These are phyloP conservation scores for Phytopythium boreale DNA, from an alignment of 352 stramenopile genomes.

Conservation along the genomic window DNA sequence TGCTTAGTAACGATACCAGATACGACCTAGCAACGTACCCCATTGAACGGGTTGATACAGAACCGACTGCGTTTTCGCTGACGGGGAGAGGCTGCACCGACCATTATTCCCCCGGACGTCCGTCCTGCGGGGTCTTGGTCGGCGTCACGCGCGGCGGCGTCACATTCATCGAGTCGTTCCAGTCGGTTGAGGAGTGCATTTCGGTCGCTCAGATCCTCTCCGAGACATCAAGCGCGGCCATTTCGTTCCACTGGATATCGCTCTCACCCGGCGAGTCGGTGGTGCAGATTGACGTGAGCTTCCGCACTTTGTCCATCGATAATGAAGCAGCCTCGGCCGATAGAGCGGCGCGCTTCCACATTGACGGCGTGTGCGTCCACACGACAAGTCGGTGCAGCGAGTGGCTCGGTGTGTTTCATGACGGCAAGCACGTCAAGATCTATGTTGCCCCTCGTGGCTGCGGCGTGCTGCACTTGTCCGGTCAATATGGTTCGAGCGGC, in stretches of 20 bases:
- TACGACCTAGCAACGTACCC: background rate
- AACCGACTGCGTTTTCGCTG: background rate
- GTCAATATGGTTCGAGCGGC: constrained; percentile 13
- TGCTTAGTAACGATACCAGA: background rate
- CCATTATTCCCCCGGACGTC: background rate
- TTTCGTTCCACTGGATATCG: constrained; percentile 1
- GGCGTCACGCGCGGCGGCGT: background rate
- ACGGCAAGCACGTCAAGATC: constrained; percentile 25
- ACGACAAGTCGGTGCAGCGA: constrained; percentile 48
- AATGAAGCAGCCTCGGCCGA: background rate
- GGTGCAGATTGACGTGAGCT: constrained; percentile 48
- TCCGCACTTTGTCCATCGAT: background rate
- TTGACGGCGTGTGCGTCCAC: constrained; percentile 66
- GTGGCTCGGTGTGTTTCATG: constrained; percentile 46
- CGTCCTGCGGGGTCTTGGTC: background rate
- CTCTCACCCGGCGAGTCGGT: constrained; percentile 23
- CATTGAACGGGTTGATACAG: background rate
- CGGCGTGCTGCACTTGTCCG: constrained; percentile 25
- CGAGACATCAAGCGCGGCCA: background rate
- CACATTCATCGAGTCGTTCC: constrained; percentile 5
- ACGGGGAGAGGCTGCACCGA: background rate
- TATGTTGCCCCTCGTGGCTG: constrained; percentile 30
- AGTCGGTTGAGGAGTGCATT: background rate
- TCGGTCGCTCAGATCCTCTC: background rate
- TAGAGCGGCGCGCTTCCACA: constrained; percentile 7